A percentile compares a stretch with the other conserved stretches of the same genome.
Conservation (phyloP, 1,139 yeast genomes). For the Candida labiduridarum region DNA sequence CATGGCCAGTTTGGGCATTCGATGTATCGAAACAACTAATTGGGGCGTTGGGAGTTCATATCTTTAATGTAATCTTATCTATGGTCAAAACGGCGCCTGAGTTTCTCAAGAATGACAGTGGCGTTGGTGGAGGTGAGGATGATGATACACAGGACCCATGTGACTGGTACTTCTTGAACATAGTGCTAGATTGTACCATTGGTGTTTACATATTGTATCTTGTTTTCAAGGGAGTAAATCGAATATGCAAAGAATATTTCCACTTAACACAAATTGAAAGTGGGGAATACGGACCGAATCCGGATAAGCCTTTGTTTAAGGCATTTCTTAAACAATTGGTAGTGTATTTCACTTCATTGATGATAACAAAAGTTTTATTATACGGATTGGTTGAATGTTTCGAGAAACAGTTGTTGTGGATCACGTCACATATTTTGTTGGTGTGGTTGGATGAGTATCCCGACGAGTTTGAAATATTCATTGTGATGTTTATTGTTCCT, state of each 20-base stretch:
- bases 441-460: conserved; percentile 84
- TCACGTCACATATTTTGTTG: conserved; percentile 49
- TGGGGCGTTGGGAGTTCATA: conserved; percentile 85
- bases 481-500: conserved; percentile 85
- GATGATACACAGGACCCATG: conserved; percentile 57
- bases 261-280: conserved; percentile 61
- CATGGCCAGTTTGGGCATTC: conserved; percentile 86
- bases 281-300: conserved; percentile 74
- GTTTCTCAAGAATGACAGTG: conserved; percentile 21
- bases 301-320: conserved; percentile 59
- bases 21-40: conserved; percentile 89
- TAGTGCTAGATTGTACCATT: conserved; percentile 89
- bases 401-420: conserved; percentile 44
- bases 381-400: conserved; percentile 44
- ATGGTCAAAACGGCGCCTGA: conserved; percentile 45
- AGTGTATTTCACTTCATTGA: conserved; percentile 64
- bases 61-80: conserved; percentile 74
- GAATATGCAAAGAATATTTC: conserved; percentile 37
- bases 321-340: conserved; percentile 76
- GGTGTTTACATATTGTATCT: conserved; percentile 82
- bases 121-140: conserved; percentile 11
- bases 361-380: conserved; percentile 62
- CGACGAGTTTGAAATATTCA: conserved; percentile 71
- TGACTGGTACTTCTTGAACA: conserved; percentile 89
- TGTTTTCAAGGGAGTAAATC: conserved; percentile 51